Evolutionary conservation across 768 basidiomycete species (phyloP), one percentile per base, ranked within the genome.

Genomic region (Pulveroboletus sp.): DNA sequence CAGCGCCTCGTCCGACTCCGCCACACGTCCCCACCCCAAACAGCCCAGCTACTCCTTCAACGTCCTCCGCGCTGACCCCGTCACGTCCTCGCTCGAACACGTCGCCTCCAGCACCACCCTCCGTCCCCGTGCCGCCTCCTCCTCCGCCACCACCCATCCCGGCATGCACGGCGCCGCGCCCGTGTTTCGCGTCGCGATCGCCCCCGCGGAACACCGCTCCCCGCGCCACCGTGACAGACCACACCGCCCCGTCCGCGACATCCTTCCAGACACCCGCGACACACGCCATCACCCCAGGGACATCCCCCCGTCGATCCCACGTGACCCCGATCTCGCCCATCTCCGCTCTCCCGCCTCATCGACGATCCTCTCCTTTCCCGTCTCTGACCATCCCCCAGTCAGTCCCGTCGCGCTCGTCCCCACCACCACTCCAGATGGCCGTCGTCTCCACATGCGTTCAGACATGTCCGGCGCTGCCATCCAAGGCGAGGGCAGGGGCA

Each of bases 51-150:
- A 67, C 56, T 73, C 73, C 2, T 78, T 75, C 62, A 72, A 70
- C 55, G 72, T 76, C n/a, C 66, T 75, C 32, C 68, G 72, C 17
- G 71, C 76, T 6, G 70, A 73, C 50, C 74, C 75, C 23, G 36
- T 69, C 45, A 67, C 63, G 4, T 57, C 70, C 4, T 75, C 75
- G 10, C 67, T 76, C 10, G 67, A 76, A 45, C 76, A 76, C 39
- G 67, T 76, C 41, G 62, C 72, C 8, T 72, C 76, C 29, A 73
- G 71, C 56, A 69, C 66, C 19, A 71, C 71, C 6, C 64, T 70
- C 17, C 70, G 68, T 32, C 71, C 65, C 10, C 61, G 70, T 14
- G 59, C 60, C 0, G 59, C 61, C 0, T 46, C 61, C 38, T 54
- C 61, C 0, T 27, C 55, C 24, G 6, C 39, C 7, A 19, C 49